Evolutionary conservation across 2,329 filamentous ascomycete genomes (phyloP), one percentile per base, ranked within the genome.

Genomic region (Aspergillus flavus): DNA sequence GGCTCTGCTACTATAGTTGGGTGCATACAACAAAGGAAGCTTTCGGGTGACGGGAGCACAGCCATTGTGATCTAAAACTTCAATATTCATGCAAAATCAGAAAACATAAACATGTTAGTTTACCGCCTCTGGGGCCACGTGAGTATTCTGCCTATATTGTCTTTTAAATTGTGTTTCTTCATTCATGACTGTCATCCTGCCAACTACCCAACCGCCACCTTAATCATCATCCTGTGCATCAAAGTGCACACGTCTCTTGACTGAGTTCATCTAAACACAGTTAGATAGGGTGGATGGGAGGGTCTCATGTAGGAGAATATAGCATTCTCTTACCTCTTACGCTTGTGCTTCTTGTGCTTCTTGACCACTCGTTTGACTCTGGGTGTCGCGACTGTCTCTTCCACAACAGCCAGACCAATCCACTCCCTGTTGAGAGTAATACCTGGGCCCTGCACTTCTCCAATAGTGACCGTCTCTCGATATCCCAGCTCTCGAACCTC

Each of bases 401-500:
- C 48, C 14, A 52, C 26, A 52, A 30, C 26, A 52, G 32, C 54
- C 30, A 68, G 52, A 2, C 69, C 69, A 58, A 63, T 61, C 68
- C 67, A 71, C 41, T 65, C 65, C 14, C 67, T 58, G 9, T 64
- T 63, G 28, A 71, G 30, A 9, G 26, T 30, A 30, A n/a, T 30
- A 52, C 6, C 26, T 16, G 26, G 14, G n/a, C 21, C 34, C 45
- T 61, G 45, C n/a, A 21, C 14, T 45, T 55, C 45, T n/a, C 63
- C 61, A 12, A 54, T 53, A 6, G 34, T 62, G 6, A 66, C 58
- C 14, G 63, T 68, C 63, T 76, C 74, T 11, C 60, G 62, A 16
- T 68, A 73, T 1, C 66, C 69, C 41, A 76, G 57, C 23, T 69
- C 68, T 10, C 56, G 55, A 34, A 66, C 39, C 2, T 66, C 65